Evolutionary conservation across 75 land plant species (phyloP).

Genomic region (Selaginella moellendorffii): DNA sequence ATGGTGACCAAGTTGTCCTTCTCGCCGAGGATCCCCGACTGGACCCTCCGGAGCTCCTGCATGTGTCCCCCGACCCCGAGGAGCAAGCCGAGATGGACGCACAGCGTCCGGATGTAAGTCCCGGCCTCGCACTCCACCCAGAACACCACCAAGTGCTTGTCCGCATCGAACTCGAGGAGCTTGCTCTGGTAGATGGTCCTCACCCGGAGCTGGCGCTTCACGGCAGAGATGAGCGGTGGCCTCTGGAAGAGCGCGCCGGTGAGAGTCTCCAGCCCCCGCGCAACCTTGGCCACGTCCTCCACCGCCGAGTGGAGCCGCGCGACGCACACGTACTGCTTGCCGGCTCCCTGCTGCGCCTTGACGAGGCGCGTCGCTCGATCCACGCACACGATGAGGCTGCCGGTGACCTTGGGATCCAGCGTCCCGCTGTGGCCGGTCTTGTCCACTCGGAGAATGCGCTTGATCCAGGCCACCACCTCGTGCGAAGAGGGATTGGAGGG

Average conservation of each 20-base stretch:
- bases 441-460: not conserved
- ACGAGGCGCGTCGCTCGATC: slow-evolving; percentile 84
- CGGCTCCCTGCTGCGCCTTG: slow-evolving; percentile 92
- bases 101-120: slow-evolving; percentile 76
- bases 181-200: slow-evolving; percentile 89
- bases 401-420: slow-evolving; percentile 30
- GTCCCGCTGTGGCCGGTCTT: not conserved
- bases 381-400: slow-evolving; percentile 78
- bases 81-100: slow-evolving; percentile 75
- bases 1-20: slow-evolving; percentile 88
- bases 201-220: slow-evolving; percentile 81
- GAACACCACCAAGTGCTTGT: slow-evolving; percentile 71
- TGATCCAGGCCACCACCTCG: not conserved
- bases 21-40: slow-evolving; percentile 89
- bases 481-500: not conserved
- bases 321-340: slow-evolving; percentile 93
- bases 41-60: slow-evolving; percentile 88
- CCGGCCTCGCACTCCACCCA: slow-evolving; percentile 95
- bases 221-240: slow-evolving; percentile 84
- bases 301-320: slow-evolving; percentile 74
- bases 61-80: slow-evolving; percentile 91
- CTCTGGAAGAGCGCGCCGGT: slow-evolving; percentile 88
- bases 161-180: slow-evolving; percentile 72
- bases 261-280: slow-evolving; percentile 67
- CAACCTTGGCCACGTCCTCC: slow-evolving; percentile 58